Evolutionary conservation across 140 eudicot species (phyloP), one percentile per base, ranked within the genome.

Genomic region (Flaveria floridana): DNA sequence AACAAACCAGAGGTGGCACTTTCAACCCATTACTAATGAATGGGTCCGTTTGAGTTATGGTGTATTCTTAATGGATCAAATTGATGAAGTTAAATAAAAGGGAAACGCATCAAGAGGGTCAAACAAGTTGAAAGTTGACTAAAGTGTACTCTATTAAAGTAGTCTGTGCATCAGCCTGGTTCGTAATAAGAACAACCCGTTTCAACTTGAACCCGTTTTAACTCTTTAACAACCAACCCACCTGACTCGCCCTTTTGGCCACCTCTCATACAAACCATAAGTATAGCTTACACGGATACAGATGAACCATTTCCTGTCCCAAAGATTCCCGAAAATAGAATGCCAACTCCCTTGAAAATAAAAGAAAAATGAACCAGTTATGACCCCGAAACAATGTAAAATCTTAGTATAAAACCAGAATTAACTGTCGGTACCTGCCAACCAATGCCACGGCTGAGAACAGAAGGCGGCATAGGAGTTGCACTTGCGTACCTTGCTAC

Each of bases 391-490:
- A 59, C 11, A 12, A 2, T 10, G 51, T 10, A 5, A 62, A 44
- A 26, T 47, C 11, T 48, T 26, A 53, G 8, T 65, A 16, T 30
- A 64, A 64, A 34, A 30, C 50, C 70, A n/a, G 2, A 30, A 20
- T 26, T n/a, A 19, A 65, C 28, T 15, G 53, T 56, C 39, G 2
- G 11, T 84, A 94, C 99, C 99, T 94, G 99, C 97, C 99, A 94
- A 72, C 99, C 99, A 67, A 90, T 82, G 71, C 99, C 99, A 52
- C 97, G 95, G 82, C 97, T 90, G 73, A 94, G 97, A 71, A 94
- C 85, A 39, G 97, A 88, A 46, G 90, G 95, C 19, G 99, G 99
- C 77, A 87, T 41, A 55, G 99, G 97, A 74, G 99, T 94, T 58
- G 97, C 99, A 85, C 99, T 87, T 0, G 99, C 97, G 74, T 85